Evolutionary conservation across 768 basidiomycete species (phyloP).

Genomic region (Mycena polygramma): DNA sequence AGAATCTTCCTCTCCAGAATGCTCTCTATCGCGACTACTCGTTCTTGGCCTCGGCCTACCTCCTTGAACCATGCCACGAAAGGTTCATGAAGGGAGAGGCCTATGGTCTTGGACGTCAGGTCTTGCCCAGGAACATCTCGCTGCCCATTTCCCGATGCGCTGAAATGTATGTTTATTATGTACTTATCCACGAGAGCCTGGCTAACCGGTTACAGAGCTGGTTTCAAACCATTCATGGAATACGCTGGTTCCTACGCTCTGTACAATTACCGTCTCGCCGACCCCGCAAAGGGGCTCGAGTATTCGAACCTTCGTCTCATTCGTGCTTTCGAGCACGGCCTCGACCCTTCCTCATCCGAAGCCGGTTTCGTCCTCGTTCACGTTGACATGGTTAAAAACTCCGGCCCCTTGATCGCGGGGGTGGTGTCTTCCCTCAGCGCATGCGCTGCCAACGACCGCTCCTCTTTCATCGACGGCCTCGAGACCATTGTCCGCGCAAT

Average conservation of each 20-base stretch:
- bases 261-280: constrained; percentile 41
- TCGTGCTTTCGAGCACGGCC: constrained; percentile 48
- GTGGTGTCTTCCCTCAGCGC: constrained; percentile 42
- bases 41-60: constrained; percentile 48
- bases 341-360: constrained; percentile 42
- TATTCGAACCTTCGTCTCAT: constrained; percentile 50
- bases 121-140: constrained; percentile 43
- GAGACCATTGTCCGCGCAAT: constrained; percentile 35
- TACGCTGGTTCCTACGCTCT: constrained; percentile 49
- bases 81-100: constrained; percentile 42
- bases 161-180: constrained; percentile 36
- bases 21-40: constrained; percentile 46
- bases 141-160: constrained; percentile 45
- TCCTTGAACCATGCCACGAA: constrained; percentile 48
- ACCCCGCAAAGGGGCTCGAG: constrained; percentile 41
- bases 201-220: constrained; percentile 28
- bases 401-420: constrained; percentile 42
- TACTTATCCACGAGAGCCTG: background rate
- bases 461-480: constrained; percentile 41
- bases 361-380: constrained; percentile 45
- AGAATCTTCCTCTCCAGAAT: constrained; percentile 40
- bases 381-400: constrained; percentile 47
- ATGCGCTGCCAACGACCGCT: constrained; percentile 37
- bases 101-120: constrained; percentile 44
- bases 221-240: constrained; percentile 50